These are phyloP conservation scores for Penicillium expansum DNA, from an alignment of 2,329 filamentous ascomycete genomes.

Conservation along the genomic window DNA sequence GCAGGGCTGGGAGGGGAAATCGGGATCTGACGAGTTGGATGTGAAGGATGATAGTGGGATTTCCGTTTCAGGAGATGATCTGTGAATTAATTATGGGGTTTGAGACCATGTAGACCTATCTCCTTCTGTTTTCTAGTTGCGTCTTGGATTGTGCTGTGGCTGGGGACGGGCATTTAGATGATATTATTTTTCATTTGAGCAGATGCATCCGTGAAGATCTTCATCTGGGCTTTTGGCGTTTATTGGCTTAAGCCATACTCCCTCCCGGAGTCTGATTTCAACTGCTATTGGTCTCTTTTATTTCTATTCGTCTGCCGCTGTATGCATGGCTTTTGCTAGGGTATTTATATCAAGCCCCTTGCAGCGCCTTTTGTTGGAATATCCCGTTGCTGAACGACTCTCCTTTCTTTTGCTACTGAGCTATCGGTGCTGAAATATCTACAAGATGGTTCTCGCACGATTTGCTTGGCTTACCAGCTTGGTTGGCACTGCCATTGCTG, in stretches of 20 bases:
- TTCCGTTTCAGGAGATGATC: not conserved
- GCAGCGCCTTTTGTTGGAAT: not conserved
- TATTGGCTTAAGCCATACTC: not conserved
- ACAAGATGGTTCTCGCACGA: slow-evolving; percentile 20
- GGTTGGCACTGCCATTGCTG: slow-evolving; percentile 26
- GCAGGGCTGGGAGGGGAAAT: not conserved
- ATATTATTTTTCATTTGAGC: no score
- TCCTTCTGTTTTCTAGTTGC: no score
- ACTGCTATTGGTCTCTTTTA: not conserved
- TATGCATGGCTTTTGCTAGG: not conserved
- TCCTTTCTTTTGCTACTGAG: not conserved
- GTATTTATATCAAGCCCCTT: not conserved
- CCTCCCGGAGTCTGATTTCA: not conserved
- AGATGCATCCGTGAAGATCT: not conserved
- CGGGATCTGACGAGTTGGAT: not conserved
- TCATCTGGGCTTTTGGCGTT: not conserved
- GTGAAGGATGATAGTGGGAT: not conserved
- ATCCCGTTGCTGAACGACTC: not conserved
- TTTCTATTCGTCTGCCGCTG: not conserved
- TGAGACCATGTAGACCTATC: not conserved
- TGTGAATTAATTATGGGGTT: not conserved
- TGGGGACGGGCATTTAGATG: no score
- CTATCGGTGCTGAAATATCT: not conserved
- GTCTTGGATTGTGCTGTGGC: no score
- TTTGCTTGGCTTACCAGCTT: slow-evolving; percentile 21